A percentile compares a stretch with the other conserved stretches of the same genome.
These are phyloP conservation scores for Verticillium albo-atrum DNA, from an alignment of 2,329 filamentous ascomycete genomes.

Conservation along the genomic window DNA sequence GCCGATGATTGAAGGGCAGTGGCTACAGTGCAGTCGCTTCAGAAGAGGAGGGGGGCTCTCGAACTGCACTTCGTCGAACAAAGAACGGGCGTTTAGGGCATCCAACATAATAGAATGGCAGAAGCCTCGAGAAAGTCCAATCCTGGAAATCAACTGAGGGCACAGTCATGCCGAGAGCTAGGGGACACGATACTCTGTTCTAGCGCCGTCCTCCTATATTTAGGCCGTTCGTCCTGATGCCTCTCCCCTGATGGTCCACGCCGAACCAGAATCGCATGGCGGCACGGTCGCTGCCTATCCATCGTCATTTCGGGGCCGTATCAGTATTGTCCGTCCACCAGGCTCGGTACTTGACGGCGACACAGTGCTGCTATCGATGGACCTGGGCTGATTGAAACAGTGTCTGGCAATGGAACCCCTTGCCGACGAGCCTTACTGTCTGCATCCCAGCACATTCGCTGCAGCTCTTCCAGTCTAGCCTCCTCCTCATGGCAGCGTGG, in stretches of 20 bases:
- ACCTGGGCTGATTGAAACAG: no score
- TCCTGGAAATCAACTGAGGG: no score
- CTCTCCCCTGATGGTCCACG: background rate
- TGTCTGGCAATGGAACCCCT: no score
- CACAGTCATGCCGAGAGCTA: background rate
- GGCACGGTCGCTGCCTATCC: background rate
- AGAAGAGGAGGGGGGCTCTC: background rate
- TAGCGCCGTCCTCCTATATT: background rate
- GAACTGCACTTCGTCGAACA: background rate
- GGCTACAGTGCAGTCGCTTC: background rate
- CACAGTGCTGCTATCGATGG: background rate
- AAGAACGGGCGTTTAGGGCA: background rate
- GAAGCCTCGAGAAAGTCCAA: background rate
- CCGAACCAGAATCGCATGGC: background rate
- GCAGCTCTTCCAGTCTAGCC: no score
- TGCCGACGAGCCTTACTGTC: no score
- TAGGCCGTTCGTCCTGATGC: background rate
- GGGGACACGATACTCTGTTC: background rate
- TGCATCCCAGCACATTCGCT: no score
- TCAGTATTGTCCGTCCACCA: background rate
- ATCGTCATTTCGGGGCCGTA: background rate
- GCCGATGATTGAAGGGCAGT: background rate
- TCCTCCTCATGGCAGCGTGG: no score
- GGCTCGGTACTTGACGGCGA: background rate
- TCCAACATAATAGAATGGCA: background rate